phyloP scores from a whole-genome alignment of 1,284 basidiomycete species.

The Ceratobasidium sp. region DNA sequence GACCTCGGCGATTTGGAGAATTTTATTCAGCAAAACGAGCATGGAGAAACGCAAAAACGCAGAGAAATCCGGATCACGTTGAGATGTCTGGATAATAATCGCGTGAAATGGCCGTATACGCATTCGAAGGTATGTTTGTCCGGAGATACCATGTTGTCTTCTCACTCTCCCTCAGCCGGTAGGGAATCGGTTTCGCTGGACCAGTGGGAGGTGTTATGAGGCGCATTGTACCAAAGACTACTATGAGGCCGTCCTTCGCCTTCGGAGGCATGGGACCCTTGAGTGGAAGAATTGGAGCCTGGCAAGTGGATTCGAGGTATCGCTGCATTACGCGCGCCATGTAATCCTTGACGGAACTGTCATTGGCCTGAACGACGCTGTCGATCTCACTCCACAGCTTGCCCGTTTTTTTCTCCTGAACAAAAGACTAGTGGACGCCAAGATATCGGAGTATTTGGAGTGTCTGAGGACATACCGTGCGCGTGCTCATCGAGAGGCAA shows the following conservation, averaged over 20 bases:
- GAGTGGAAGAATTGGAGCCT: conserved; percentile 66
- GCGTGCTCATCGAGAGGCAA: conserved; percentile 60
- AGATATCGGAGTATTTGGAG: conserved; percentile 58
- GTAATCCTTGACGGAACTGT: conserved; percentile 61
- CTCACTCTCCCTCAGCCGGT: conserved; percentile 53
- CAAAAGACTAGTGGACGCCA: conserved; percentile 57
- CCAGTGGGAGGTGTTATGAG: conserved; percentile 56
- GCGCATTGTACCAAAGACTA: conserved; percentile 61
- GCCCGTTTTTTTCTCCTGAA: conserved; percentile 74
- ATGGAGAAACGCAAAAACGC: conserved; percentile 57
- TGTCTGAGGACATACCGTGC: conserved; percentile 63
- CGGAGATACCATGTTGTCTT: conserved; percentile 34
- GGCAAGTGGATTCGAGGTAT: conserved; percentile 74
- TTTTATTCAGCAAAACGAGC: conserved; percentile 72
- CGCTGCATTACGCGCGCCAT: conserved; percentile 64
- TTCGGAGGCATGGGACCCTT: conserved; percentile 65
- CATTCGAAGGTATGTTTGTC: conserved; percentile 58
- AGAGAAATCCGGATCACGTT: conserved; percentile 72
- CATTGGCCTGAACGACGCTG: conserved; percentile 74
- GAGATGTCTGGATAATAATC: conserved; percentile 71
- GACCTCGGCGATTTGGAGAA: conserved; percentile 61
- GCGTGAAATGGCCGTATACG: conserved; percentile 71
- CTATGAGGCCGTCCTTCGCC: conserved; percentile 59
- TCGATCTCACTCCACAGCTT: conserved; percentile 66
- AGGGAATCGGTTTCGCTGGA: conserved; percentile 55